phyloP scores from a whole-genome alignment of 1,284 basidiomycete species.

The Ustilago xerochloae region DNA sequence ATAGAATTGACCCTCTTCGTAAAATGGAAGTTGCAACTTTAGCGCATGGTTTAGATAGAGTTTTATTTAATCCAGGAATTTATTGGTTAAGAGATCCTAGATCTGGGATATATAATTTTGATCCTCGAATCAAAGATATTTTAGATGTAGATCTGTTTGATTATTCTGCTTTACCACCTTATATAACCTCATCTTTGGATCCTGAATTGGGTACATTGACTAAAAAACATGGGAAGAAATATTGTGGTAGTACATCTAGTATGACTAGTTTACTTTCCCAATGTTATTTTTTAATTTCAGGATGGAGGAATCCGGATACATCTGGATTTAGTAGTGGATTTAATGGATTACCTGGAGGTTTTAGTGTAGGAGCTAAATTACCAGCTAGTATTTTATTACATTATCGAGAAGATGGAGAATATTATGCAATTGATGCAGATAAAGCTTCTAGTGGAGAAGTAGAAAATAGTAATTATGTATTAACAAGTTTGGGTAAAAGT shows the following conservation, averaged over 20 bases:
- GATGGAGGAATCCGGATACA: slow-evolving; percentile 64
- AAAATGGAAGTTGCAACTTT: slow-evolving; percentile 75
- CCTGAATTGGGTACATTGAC: slow-evolving; percentile 78
- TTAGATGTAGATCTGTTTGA: slow-evolving; percentile 88
- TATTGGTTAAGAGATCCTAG: slow-evolving; percentile 89
- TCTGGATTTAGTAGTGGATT: slow-evolving; percentile 71
- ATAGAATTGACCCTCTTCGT: slow-evolving; percentile 57
- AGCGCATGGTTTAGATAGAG: slow-evolving; percentile 80
- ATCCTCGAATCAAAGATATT: slow-evolving; percentile 77
- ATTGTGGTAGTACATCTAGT: slow-evolving; percentile 92
- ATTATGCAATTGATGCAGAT: slow-evolving; percentile 84
- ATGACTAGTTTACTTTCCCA: slow-evolving; percentile 85
- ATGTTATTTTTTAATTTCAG: slow-evolving; percentile 77
- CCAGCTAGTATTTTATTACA: slow-evolving; percentile 80
- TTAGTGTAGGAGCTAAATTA: slow-evolving; percentile 83
- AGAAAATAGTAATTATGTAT: slow-evolving; percentile 65
- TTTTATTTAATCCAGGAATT: slow-evolving; percentile 77
- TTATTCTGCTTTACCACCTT: slow-evolving; percentile 82
- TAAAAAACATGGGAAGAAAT: slow-evolving; percentile 74
- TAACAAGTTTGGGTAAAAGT: slow-evolving; percentile 77
- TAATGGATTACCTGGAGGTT: slow-evolving; percentile 74
- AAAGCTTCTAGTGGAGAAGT: slow-evolving; percentile 65
- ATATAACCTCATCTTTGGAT: slow-evolving; percentile 84
- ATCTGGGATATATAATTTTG: slow-evolving; percentile 87
- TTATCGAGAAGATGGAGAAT: slow-evolving; percentile 66